Base-by-base conservation (phyloP, 768 basidiomycete species). In the Panaeolus papilionaceus region DNA sequence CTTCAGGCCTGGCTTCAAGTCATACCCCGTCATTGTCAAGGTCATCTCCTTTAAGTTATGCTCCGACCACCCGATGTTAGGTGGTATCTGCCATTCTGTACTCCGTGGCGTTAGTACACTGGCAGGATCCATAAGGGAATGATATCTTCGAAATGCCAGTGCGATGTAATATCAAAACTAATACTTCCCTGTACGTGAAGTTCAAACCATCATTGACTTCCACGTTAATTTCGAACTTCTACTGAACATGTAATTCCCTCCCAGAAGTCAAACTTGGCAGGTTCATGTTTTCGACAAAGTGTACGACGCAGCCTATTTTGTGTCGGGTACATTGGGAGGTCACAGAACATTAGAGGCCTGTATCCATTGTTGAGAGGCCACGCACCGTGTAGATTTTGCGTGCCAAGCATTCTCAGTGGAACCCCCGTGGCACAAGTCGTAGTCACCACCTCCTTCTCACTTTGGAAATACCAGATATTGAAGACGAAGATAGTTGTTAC, bases 101-200 rank as follows among this genome's bases (percentile, higher is more conserved):
- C 54, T 58, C 54, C 54, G 54, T 58, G 54, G 54, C 54, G 54
- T 37, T 58, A 58, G 33, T 16, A 58, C 12, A 23, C 23, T 23
- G 23, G 23, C 23, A 58, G 54, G 54, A 58, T 58, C 54, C 54
- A n/a, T 54, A 58, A 58, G 54, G 54, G 33, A 58, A 58, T 51
- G 47, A 26, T 37, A 12, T 37, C 26, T 9, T 23, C 26, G n/a
- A 51, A 20, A 37, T 14, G 23, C 49, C 49, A 26, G 6, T 58
- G 26, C 54, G 28, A 58, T 8, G 54, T 14, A 58, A 16, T 33
- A 12, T 58, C 7, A 1, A 58, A 33, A 23, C 28, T 23, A 28
- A 12, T 37, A 37, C 12, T 18, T 58, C 10, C 26, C 54, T 11
- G 54, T 58, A 14, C 54, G 14, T 58, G 26, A 16, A 28, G 1